Base-by-base conservation (phyloP, 169 alveolate species). In the Cryptosporidium tyzzeri region DNA sequence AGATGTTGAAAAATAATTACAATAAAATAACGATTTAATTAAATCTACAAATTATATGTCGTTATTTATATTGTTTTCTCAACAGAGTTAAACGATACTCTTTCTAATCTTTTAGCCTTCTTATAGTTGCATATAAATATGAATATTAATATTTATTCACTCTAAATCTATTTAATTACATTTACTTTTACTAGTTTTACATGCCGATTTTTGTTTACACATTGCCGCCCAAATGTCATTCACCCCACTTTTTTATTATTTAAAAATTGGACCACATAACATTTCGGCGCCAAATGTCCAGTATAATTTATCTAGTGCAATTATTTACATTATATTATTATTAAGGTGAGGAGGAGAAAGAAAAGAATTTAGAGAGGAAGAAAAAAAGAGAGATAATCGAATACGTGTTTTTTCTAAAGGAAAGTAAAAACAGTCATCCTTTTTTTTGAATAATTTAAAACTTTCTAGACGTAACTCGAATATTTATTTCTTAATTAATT, bases 101-200 rank as follows among this genome's bases (percentile, higher is more conserved):
- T 41, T 41, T 41, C 55, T 14, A 48, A 2, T 14, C 7, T 16
- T 16, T 16, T 9, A 58, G 23, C 3, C 8, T 23, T 26, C 39
- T 26, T n/a, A 21, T 5, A 59, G 9, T 9, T 59, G 31, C 37
- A 12, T 59, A 31, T 31, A 59, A 9, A 23, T 59, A 59, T 5
- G 37, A 26, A 59, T 59, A 59, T 31, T 23, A 14, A 33, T 31
- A n/a, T 10, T 31, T 37, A 33, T 35, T n/a, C 29, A 33, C 48
- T 65, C 48, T 65, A 37, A 65, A 65, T 65, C 71, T 65, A 65
- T 35, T 65, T 65, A 65, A 65, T 65, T 35, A 33, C 50, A 31
- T 12, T 7, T 35, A 14, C 23, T 35, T 73, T 73, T 73, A 73
- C 86, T 73, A 62, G 86, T 73, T 73, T 73, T 59, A 31, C 86